Conservation (phyloP, 257 asterid species). For the Rehmannia glutinosa region DNA sequence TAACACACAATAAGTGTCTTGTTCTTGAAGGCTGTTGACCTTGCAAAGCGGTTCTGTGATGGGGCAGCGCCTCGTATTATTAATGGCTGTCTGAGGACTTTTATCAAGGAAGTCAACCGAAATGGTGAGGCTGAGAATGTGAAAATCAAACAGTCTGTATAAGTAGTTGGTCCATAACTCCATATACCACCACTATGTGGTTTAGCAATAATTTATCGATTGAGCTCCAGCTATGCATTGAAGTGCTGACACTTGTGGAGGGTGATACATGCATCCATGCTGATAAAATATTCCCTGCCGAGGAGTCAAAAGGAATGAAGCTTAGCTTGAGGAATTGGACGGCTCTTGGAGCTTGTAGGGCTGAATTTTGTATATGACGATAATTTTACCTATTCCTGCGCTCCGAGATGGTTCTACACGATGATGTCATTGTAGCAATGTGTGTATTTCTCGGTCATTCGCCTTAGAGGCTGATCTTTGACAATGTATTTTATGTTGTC, state of each 20-base stretch:
- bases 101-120: constrained; percentile 37
- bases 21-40: constrained; percentile 80
- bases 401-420: too few relatives aligned
- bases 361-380: too few relatives aligned
- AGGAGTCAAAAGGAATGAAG: background rate
- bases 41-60: constrained; percentile 94
- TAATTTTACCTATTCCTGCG: too few relatives aligned
- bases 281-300: background rate
- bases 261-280: background rate
- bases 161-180: constrained; percentile 17
- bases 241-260: background rate
- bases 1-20: background rate
- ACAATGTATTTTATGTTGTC: too few relatives aligned
- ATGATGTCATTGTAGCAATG: too few relatives aligned
- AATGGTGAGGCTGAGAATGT: constrained; percentile 18
- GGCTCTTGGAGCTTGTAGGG: background rate
- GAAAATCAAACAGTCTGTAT: constrained; percentile 24
- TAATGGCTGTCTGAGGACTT: constrained; percentile 86
- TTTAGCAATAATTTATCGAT: too few relatives aligned
- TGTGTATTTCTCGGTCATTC: too few relatives aligned
- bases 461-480: too few relatives aligned
- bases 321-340: background rate
- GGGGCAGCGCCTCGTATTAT: constrained; percentile 92
- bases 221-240: background rate
- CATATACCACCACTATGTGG: too few relatives aligned